Evolutionary conservation across 768 basidiomycete genomes (phyloP).

Genomic region (Termitomyces sp.): DNA sequence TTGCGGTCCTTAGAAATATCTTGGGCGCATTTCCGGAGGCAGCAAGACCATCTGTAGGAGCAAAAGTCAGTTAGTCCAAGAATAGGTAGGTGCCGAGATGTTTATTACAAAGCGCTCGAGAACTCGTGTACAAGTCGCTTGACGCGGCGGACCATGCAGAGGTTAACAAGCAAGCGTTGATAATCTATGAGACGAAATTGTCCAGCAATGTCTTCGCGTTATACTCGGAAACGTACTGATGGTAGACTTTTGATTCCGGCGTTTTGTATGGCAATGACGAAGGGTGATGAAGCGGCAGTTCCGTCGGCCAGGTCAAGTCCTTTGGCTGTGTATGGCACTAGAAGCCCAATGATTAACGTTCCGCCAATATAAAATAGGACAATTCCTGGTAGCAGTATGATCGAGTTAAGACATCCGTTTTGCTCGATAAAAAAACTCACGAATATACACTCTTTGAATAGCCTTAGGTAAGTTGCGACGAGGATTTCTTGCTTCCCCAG

Average conservation of each 20-base stretch:
- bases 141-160: conserved; percentile 93
- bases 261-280: conserved; percentile 82
- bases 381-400: conserved; percentile 42
- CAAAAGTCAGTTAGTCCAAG: no score
- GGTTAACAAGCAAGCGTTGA: conserved; percentile 78
- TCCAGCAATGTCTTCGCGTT: conserved; percentile 15
- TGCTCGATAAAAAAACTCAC: conserved; percentile 25
- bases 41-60: conserved; percentile 62
- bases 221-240: conserved; percentile 47
- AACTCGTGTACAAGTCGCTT: conserved; percentile 86
- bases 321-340: conserved; percentile 67
- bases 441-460: conserved; percentile 68
- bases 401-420: background rate
- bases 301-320: conserved; percentile 46
- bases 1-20: conserved; percentile 65
- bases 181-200: conserved; percentile 37
- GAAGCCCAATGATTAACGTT: conserved; percentile 73
- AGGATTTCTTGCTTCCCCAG: conserved; percentile 87
- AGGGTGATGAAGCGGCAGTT: conserved; percentile 75
- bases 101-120: conserved; percentile 67
- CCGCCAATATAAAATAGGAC: conserved; percentile 72
- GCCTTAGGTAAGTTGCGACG: conserved; percentile 59
- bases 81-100: conserved; percentile 15
- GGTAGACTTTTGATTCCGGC: conserved; percentile 88
- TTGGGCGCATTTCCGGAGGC: conserved; percentile 75